Percentiles rank a stretch among this genome's conserved stretches.
Evolutionary conservation across 441 rosid genomes (phyloP).

Genomic region (Viola pubescens): DNA sequence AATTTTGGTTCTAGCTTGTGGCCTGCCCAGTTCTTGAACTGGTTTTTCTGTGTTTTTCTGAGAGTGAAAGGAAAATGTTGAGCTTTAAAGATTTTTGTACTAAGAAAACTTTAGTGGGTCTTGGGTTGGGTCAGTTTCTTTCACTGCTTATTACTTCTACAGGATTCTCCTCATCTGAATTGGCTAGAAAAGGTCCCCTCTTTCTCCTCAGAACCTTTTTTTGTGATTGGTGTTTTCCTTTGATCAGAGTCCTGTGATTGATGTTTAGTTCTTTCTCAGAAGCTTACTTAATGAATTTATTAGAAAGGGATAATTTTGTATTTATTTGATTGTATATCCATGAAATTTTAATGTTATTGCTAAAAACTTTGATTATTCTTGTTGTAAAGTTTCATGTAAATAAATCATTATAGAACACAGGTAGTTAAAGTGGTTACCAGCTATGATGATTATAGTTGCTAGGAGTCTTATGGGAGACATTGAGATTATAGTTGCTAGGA

Average conservation of each 20-base stretch:
- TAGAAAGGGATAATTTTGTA: too few relatives aligned
- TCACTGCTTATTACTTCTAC: conserved; percentile 68
- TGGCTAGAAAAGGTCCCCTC: conserved; percentile 46
- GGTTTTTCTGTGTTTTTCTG: conserved; percentile 7
- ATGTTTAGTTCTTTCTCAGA: too few relatives aligned
- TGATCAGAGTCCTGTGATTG: not conserved
- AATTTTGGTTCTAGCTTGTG: not conserved
- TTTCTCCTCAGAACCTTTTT: conserved; percentile 1
- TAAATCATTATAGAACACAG: too few relatives aligned
- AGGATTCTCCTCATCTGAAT: conserved; percentile 54
- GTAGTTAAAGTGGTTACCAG: too few relatives aligned
- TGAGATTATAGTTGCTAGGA: not conserved
- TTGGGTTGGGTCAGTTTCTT: conserved; percentile 71
- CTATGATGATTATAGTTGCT: too few relatives aligned
- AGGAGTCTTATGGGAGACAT: not conserved
- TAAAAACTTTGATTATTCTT: too few relatives aligned
- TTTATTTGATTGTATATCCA: too few relatives aligned
- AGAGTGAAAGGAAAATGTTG: conserved; percentile 23
- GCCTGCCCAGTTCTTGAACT: not conserved
- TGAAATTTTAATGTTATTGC: too few relatives aligned
- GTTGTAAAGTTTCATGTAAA: too few relatives aligned
- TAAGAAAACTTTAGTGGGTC: conserved; percentile 54
- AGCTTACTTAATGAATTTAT: too few relatives aligned
- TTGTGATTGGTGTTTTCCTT: not conserved
- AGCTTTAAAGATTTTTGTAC: conserved; percentile 40